These are phyloP conservation scores for Juglanconis juglandina DNA, from an alignment of 2,329 filamentous ascomycete species.

Conservation along the genomic window DNA sequence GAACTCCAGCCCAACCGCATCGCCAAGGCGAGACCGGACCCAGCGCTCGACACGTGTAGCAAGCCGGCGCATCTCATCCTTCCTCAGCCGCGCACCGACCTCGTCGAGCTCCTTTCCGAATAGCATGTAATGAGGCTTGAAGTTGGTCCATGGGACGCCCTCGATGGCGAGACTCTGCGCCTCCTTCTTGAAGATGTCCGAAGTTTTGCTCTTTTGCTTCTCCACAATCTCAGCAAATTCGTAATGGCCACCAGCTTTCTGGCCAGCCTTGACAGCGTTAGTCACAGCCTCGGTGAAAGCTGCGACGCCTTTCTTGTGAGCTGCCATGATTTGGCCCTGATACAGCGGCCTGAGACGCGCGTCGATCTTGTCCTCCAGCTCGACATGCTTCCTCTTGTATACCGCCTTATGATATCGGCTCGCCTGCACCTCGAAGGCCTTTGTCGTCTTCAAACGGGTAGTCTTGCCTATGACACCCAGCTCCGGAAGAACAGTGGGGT, in stretches of 20 bases:
- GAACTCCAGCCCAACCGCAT: constrained; percentile 89
- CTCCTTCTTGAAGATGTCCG: constrained; percentile 72
- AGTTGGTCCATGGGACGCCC: constrained; percentile 83
- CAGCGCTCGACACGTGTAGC: constrained; percentile 89
- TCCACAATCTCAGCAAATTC: constrained; percentile 95
- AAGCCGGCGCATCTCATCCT: constrained; percentile 92
- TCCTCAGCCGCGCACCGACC: constrained; percentile 77
- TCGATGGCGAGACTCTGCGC: constrained; percentile 72
- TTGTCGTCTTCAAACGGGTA: constrained; percentile 70
- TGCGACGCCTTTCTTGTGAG: constrained; percentile 81
- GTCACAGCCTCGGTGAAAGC: constrained; percentile 85
- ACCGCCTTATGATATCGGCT: constrained; percentile 97
- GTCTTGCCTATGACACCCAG: constrained; percentile 71
- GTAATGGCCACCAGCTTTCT: constrained; percentile 86
- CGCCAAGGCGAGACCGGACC: constrained; percentile 82
- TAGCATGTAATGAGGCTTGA: constrained; percentile 71
- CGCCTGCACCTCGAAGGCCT: constrained; percentile 84
- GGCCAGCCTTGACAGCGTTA: constrained; percentile 81
- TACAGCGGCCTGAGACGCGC: constrained; percentile 84
- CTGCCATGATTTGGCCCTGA: constrained; percentile 79
- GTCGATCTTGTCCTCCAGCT: constrained; percentile 85
- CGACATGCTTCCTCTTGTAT: constrained; percentile 77
- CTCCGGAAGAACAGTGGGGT: constrained; percentile 66
- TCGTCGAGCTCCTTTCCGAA: constrained; percentile 91
- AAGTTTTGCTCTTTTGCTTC: constrained; percentile 71